Evolutionary conservation across 2,329 filamentous ascomycete species (phyloP).

Genomic region (Dothiorella sarmentorum): DNA sequence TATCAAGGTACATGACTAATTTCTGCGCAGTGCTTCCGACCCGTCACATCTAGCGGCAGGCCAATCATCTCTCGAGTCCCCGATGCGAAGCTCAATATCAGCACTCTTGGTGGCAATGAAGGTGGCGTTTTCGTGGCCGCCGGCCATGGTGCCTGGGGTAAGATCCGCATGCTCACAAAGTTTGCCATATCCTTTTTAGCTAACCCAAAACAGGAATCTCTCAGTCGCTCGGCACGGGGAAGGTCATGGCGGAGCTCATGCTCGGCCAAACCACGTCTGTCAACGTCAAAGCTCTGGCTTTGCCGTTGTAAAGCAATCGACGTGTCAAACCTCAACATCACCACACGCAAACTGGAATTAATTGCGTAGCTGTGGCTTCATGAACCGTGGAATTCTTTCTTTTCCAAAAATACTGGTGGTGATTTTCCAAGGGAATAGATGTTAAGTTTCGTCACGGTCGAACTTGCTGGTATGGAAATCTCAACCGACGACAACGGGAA

Average conservation of each 20-base stretch:
- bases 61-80: slow-evolving; percentile 61
- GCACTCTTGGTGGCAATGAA: slow-evolving; percentile 40
- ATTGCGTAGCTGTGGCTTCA: background rate
- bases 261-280: slow-evolving; percentile 56
- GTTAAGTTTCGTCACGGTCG: background rate
- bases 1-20: background rate
- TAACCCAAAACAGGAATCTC: slow-evolving; percentile 29
- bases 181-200: background rate
- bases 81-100: slow-evolving; percentile 55
- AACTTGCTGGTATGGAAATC: background rate
- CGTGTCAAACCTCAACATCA: background rate
- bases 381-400: background rate
- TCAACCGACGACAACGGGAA: background rate
- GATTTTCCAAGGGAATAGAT: background rate
- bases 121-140: slow-evolving; percentile 69
- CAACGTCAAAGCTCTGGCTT: slow-evolving; percentile 54
- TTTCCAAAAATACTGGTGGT: background rate
- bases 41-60: slow-evolving; percentile 60
- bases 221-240: slow-evolving; percentile 62
- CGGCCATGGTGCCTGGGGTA: slow-evolving; percentile 75
- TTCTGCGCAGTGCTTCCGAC: slow-evolving; percentile 62
- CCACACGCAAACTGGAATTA: background rate
- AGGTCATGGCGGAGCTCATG: slow-evolving; percentile 68
- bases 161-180: background rate
- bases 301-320: slow-evolving; percentile 23